Base-by-base conservation (phyloP, 2,329 filamentous ascomycete genomes). In the Arthrobotrys sinensis region DNA sequence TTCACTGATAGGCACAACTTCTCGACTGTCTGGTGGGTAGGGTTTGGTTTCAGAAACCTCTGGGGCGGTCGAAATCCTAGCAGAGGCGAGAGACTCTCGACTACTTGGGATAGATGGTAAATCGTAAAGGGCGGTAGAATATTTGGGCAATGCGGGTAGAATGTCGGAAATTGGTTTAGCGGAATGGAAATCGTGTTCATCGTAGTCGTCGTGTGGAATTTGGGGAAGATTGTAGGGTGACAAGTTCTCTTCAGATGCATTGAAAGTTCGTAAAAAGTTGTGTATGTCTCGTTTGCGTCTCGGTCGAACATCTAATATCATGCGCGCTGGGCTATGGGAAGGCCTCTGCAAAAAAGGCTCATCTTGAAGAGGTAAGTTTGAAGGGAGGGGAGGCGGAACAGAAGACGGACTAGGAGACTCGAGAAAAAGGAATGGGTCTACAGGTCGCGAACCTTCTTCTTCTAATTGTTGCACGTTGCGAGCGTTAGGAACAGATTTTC, bases 401-500 rank as follows among this genome's bases (percentile, higher is more conserved):
- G 67, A 78, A 78, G 75, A 78, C 38, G 75, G 75, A 78, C 75
- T 78, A 66, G 75, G 75, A 78, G 75, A 72, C 57, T 78, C 75
- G 75, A 78, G 75, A 45, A 72, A 78, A 78, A 78, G 68, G 75
- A 78, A 78, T 78, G 75, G 75, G 63, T 78, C 68, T 78, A 78
- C 75, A 78, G 67, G 75, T 78, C 75, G 75, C 75, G 75, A 78
- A 78, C 75, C 75, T 78, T 78, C 67, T 77, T 70, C 50, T 78
- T 78, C 75, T 78, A 78, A 46, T 78, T 78, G 75, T 65, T 77
- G 73, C 73, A 77, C 66, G 75, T 78, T 78, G 55, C 67, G 67
- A 78, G 75, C 67, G 75, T 78, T 78, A 78, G 75, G 75, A 78
- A 72, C 75, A 72, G 75, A 68, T 72, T 78, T 78, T 78, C 75